Evolutionary conservation across 257 asterid species (phyloP).

Genomic region (Asclepias syriaca): DNA sequence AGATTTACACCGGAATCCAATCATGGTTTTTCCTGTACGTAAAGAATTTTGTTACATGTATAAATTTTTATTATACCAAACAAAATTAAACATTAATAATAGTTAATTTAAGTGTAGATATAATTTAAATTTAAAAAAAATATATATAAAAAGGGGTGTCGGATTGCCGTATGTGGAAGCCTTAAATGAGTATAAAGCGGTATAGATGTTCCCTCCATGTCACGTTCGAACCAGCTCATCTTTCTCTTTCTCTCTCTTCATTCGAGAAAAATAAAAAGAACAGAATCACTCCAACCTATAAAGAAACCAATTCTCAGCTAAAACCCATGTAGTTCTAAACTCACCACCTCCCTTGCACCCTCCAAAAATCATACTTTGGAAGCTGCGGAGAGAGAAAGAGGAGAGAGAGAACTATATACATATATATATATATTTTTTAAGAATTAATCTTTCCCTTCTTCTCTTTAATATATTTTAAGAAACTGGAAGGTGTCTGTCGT

Average conservation of each 20-base stretch:
- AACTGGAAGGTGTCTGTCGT: not conserved
- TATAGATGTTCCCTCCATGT: constrained; percentile 36
- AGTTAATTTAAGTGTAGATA: too few relatives aligned
- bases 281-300: constrained; percentile 47
- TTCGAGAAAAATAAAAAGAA: constrained; percentile 40
- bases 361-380: not conserved
- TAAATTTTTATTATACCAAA: too few relatives aligned
- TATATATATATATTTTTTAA: constrained; percentile 1
- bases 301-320: constrained; percentile 34
- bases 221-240: constrained; percentile 34
- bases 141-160: not conserved
- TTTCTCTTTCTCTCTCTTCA: not conserved
- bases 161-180: constrained; percentile 4
- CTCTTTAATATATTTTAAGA: not conserved
- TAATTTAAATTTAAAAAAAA: not conserved
- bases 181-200: constrained; percentile 37
- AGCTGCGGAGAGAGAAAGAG: not conserved
- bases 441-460: not conserved
- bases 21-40: constrained; percentile 12
- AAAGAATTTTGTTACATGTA: constrained; percentile 19
- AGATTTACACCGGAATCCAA: constrained; percentile 11
- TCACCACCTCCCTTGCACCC: not conserved
- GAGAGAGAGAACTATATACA: not conserved
- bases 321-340: not conserved
- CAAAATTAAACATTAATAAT: too few relatives aligned